Evolutionary conservation across 225 moss, liverwort and hornwort species (phyloP).

Genomic region (Anthoceros angustus): DNA sequence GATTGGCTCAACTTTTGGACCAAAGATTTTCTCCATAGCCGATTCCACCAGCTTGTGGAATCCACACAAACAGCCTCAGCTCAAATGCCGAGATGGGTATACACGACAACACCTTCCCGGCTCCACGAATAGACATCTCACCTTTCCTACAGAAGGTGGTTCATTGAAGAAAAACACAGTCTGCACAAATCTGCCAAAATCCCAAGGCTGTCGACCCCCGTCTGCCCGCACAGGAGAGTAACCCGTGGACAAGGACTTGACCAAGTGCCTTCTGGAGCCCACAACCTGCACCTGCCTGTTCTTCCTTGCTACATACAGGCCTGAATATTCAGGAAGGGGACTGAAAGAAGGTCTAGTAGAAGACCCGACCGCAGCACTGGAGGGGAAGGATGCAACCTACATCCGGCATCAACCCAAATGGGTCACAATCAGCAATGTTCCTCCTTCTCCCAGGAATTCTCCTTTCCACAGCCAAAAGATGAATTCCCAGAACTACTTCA

Average conservation of each 20-base stretch:
- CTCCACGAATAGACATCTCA: conserved; percentile 25
- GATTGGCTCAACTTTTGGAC: conserved; percentile 4
- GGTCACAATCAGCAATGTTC: too few relatives aligned
- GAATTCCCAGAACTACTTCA: background rate
- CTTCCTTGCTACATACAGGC: conserved; percentile 16
- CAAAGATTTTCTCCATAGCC: conserved; percentile 14
- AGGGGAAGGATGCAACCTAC: background rate
- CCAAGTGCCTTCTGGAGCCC: background rate
- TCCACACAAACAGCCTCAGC: background rate
- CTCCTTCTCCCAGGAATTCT: background rate
- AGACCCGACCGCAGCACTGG: background rate
- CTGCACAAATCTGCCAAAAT: conserved; percentile 57
- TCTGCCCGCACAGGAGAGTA: conserved; percentile 23
- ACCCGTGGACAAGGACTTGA: conserved; percentile 5
- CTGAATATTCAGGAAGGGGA: conserved; percentile 19
- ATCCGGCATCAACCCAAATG: background rate
- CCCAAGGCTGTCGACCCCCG: conserved; percentile 48
- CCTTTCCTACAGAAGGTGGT: conserved; percentile 40
- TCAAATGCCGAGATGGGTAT: conserved; percentile 2
- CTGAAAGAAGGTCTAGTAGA: background rate
- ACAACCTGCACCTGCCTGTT: conserved; percentile 5
- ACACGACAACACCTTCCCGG: conserved; percentile 5
- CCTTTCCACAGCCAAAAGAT: background rate
- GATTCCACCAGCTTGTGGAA: conserved; percentile 15
- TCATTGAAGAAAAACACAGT: conserved; percentile 63